A percentile compares a stretch with the other conserved stretches of the same genome.
These are phyloP conservation scores for Circinella umbellata DNA, from an alignment of 371 early-diverging fungal species.

Conservation along the genomic window DNA sequence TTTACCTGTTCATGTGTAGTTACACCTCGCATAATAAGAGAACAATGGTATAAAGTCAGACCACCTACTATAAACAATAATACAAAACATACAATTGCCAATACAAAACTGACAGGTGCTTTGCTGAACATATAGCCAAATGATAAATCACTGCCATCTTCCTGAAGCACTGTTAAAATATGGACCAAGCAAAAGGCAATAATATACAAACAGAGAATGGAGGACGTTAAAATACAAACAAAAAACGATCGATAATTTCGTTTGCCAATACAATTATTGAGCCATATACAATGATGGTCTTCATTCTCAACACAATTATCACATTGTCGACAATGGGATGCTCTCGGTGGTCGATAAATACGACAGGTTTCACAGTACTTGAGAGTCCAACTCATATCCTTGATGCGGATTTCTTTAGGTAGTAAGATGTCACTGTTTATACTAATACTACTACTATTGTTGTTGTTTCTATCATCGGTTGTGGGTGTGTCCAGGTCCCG, in stretches of 20 bases:
- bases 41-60: slow-evolving; percentile 78
- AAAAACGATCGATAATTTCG: slow-evolving; percentile 90
- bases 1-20: slow-evolving; percentile 89
- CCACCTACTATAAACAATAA: slow-evolving; percentile 70
- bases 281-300: slow-evolving; percentile 96
- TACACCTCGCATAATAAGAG: slow-evolving; percentile 70
- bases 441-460: background rate
- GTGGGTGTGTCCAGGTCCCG: slow-evolving; percentile 67
- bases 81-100: slow-evolving; percentile 68
- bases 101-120: slow-evolving; percentile 59
- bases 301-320: slow-evolving; percentile 90
- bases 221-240: slow-evolving; percentile 67
- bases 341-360: slow-evolving; percentile 91
- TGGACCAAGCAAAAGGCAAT: slow-evolving; percentile 63
- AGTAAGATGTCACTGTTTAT: background rate
- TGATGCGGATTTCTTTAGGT: slow-evolving; percentile 42
- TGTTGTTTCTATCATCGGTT: slow-evolving; percentile 13
- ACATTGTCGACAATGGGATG: slow-evolving; percentile 89
- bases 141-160: background rate
- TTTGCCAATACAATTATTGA: slow-evolving; percentile 92
- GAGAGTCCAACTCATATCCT: slow-evolving; percentile 62
- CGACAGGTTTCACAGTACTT: slow-evolving; percentile 92
- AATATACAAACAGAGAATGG: slow-evolving; percentile 62
- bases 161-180: slow-evolving; percentile 31
- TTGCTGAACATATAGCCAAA: slow-evolving; percentile 25